A percentile compares a stretch with the other conserved stretches of the same genome.
Evolutionary conservation across 2,329 filamentous ascomycete species (phyloP).

Genomic region (Fusarium udum): DNA sequence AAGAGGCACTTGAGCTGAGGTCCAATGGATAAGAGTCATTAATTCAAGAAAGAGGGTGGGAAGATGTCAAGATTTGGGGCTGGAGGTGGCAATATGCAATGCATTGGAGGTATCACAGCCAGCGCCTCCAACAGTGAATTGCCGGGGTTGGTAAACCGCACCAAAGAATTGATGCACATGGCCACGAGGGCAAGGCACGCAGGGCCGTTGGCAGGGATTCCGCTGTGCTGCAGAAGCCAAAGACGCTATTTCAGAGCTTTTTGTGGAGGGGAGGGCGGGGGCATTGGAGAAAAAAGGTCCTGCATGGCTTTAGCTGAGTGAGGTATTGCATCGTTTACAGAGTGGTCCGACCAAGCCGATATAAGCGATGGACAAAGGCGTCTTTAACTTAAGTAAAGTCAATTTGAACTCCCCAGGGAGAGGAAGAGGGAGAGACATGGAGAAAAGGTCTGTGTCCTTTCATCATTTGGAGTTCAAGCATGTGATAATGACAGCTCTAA

Average conservation of each 20-base stretch:
- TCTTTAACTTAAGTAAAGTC: background rate
- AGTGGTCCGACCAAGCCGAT: background rate
- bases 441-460: background rate
- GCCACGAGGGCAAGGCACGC: constrained; percentile 33
- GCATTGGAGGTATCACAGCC: background rate
- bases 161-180: constrained; percentile 11
- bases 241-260: constrained; percentile 18
- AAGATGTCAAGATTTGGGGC: constrained; percentile 23
- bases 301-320: background rate
- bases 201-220: constrained; percentile 28
- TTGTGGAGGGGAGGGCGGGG: constrained; percentile 22
- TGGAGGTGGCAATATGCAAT: constrained; percentile 31
- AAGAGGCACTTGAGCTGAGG: background rate
- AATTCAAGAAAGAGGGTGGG: constrained; percentile 24
- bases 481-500: background rate
- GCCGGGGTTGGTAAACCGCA: background rate
- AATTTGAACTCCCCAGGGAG: background rate
- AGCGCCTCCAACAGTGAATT: background rate
- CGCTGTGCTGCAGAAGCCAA: constrained; percentile 14
- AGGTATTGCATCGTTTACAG: background rate
- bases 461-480: background rate
- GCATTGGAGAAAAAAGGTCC: background rate
- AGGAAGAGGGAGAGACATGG: background rate
- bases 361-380: constrained; percentile 8
- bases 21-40: constrained; percentile 22